Base-by-base conservation (phyloP, 2,329 filamentous ascomycete genomes). In the Cordyceps farinosa region DNA sequence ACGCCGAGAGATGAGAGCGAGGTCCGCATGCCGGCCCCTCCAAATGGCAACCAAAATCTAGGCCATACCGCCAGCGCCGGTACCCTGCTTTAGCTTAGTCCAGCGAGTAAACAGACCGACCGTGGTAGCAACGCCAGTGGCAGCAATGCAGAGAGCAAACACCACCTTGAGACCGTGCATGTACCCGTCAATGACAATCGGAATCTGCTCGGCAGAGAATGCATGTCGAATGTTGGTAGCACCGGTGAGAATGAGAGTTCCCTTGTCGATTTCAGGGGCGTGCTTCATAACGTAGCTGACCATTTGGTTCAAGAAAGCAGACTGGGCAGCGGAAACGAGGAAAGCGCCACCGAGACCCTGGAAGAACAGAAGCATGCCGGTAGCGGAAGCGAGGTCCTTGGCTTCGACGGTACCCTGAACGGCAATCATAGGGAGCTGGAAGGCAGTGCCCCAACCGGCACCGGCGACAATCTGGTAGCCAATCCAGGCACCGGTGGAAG, bases 131-230 rank as follows among this genome's bases (percentile, higher is more conserved):
- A 80, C 59, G 3, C 78, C 79, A 2, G 74, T 78, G 36, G 79
- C 81, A 5, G 87, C 71, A 27, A 81, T 78, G 15, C 80, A 80
- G 66, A 88, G 78, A 10, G 85, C 88, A 45, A 87, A 83, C 5
- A 81, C 79, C 8, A 89, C 86, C 70, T 88, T 86, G 68, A 88
- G 84, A 0, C 84, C 84, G 60, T 83, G 75, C 68, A 84, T 89
- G 75, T 91, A 91, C 0, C 84, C 86, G 0, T 73, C 66, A 32
- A 89, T 77, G 47, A 90, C 85, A 0, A 78, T 76, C 0, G 75
- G 69, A 2, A 88, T 75, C 63, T 78, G 79, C n/a, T 82, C 70
- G 0, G 69, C 62, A 0, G 79, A 70, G 66, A 90, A 84, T 2
- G 74, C 74, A 5, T 70, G 64, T 67, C 85, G 81, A 44, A 91